Conservation (phyloP, 352 stramenopile genomes). For the Plasmopara viticola region DNA sequence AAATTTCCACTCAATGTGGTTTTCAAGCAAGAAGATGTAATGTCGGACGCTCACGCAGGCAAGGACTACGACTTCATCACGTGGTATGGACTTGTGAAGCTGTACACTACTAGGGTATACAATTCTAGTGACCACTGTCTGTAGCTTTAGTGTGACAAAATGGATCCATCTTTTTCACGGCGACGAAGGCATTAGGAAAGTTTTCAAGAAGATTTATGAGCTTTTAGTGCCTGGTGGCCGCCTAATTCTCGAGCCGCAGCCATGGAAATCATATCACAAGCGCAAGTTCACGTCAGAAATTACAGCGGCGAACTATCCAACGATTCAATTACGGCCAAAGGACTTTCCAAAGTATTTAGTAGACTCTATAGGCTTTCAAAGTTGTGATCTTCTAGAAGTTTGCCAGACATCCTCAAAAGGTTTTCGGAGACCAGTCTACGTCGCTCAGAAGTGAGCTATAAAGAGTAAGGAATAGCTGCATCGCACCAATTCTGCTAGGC, state of each 20-base stretch:
- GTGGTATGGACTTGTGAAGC: constrained; percentile 32
- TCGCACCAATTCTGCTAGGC: constrained; percentile 13
- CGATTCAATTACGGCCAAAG: constrained; percentile 68
- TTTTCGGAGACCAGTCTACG: constrained; percentile 69
- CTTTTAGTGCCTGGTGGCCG: constrained; percentile 58
- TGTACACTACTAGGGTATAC: not conserved
- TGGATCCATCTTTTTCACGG: constrained; percentile 88
- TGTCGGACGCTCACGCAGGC: constrained; percentile 46
- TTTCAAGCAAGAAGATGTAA: constrained; percentile 77
- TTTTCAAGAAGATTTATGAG: constrained; percentile 64
- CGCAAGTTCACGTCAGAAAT: constrained; percentile 78
- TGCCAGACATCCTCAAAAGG: constrained; percentile 72
- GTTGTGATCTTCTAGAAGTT: constrained; percentile 63
- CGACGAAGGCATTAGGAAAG: constrained; percentile 69
- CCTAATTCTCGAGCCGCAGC: constrained; percentile 82
- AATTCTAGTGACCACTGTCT: constrained; percentile 7
- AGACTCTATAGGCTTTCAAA: constrained; percentile 54
- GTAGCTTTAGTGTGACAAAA: constrained; percentile 85
- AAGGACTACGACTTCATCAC: constrained; percentile 76
- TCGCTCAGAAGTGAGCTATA: constrained; percentile 50
- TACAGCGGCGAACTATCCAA: constrained; percentile 60
- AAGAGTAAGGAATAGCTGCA: not conserved
- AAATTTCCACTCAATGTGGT: constrained; percentile 71
- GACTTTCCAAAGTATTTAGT: constrained; percentile 59
- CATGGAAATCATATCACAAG: constrained; percentile 86